Conservation (phyloP, 1,139 yeast genomes). For the Chernovozyma aurita region DNA sequence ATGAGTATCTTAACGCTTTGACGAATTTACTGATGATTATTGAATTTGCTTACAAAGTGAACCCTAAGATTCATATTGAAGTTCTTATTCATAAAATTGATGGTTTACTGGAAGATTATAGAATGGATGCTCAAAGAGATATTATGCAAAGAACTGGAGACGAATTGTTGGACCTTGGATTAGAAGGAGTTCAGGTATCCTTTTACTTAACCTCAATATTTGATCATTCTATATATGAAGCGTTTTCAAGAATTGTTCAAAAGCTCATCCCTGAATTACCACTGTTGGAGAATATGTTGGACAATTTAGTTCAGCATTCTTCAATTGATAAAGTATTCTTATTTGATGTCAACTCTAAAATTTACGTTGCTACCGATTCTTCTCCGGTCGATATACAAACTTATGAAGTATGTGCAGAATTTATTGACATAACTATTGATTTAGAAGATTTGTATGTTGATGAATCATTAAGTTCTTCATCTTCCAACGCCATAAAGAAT, state of each 20-base stretch:
- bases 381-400: slow-evolving; percentile 94
- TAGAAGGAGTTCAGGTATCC: slow-evolving; percentile 87
- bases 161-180: slow-evolving; percentile 81
- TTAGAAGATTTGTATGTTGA: slow-evolving; percentile 68
- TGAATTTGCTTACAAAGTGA: slow-evolving; percentile 80
- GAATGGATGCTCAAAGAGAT: slow-evolving; percentile 92
- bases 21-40: slow-evolving; percentile 86
- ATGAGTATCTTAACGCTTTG: slow-evolving; percentile 87
- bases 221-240: slow-evolving; percentile 94
- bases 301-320: slow-evolving; percentile 82
- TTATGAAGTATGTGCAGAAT: slow-evolving; percentile 95
- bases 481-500: slow-evolving; percentile 8
- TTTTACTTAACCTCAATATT: slow-evolving; percentile 91
- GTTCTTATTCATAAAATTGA: slow-evolving; percentile 93
- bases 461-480: slow-evolving; percentile 10
- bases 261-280: slow-evolving; percentile 87
- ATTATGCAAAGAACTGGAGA: slow-evolving; percentile 95
- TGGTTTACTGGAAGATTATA: slow-evolving; percentile 88
- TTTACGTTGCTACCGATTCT: slow-evolving; percentile 93
- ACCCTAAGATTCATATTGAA: slow-evolving; percentile 84
- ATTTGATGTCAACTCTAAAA: slow-evolving; percentile 90
- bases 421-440: slow-evolving; percentile 90
- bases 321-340: slow-evolving; percentile 89
- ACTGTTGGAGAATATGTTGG: slow-evolving; percentile 81
- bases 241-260: slow-evolving; percentile 89